Conservation (phyloP, 768 basidiomycete genomes). For the Lyophyllum shimeji region DNA sequence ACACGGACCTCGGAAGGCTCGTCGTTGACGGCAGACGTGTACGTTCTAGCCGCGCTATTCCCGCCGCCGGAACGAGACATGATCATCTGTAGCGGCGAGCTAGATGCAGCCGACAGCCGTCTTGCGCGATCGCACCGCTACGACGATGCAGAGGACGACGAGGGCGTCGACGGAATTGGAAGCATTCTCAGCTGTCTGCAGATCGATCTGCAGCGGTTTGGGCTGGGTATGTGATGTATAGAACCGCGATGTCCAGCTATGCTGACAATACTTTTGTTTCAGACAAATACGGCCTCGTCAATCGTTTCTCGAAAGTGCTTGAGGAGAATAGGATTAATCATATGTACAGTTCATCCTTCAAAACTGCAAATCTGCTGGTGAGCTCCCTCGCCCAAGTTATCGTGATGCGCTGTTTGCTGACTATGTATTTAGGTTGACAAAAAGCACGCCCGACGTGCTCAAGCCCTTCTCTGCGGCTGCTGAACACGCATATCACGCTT, state of each 20-base stretch:
- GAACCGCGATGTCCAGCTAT: neutral
- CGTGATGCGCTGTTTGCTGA: neutral
- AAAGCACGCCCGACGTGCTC: conserved; percentile 55
- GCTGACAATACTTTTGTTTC: conserved; percentile 9
- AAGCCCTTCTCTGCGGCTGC: conserved; percentile 56
- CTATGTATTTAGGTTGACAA: conserved; percentile 47
- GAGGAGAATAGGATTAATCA: conserved; percentile 76
- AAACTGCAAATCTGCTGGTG: conserved; percentile 79
- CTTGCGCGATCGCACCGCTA: conserved; percentile 28
- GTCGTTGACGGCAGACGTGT: conserved; percentile 71
- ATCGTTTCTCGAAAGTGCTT: conserved; percentile 71
- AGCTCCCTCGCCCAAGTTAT: conserved; percentile 14
- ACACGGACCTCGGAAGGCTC: conserved; percentile 77
- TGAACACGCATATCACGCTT: conserved; percentile 25
- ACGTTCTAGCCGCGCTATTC: conserved; percentile 67
- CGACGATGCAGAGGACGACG: conserved; percentile 27
- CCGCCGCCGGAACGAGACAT: conserved; percentile 70
- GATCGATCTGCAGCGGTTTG: conserved; percentile 72
- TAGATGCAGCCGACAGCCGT: conserved; percentile 55
- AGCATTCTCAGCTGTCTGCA: conserved; percentile 66
- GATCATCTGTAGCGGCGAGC: conserved; percentile 71
- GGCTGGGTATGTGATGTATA: conserved; percentile 49
- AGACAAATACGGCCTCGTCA: conserved; percentile 82
- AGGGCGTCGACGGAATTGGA: conserved; percentile 36
- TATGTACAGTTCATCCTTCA: conserved; percentile 84